Evolutionary conservation across 202 grass and related monocot genomes (phyloP).

Genomic region (Panicum virgatum): DNA sequence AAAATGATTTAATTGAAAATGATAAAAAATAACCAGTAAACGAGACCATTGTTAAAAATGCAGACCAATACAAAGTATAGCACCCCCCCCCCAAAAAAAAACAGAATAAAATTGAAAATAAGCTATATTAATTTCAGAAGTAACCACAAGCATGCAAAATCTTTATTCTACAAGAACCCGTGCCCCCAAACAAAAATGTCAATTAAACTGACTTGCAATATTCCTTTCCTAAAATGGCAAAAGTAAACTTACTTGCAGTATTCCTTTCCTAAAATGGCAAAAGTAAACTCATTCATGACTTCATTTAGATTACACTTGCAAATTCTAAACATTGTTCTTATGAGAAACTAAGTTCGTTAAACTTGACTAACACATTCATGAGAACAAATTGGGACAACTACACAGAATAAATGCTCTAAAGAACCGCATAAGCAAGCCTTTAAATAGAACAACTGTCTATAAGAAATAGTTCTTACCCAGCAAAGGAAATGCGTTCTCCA

Average conservation of each 20-base stretch:
- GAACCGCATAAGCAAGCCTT: neutral
- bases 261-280: neutral
- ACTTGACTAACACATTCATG: neutral
- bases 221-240: no score
- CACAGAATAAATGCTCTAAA: neutral
- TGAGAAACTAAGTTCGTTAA: neutral
- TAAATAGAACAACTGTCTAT: neutral
- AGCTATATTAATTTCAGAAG: neutral
- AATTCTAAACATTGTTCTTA: neutral
- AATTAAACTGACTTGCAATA: neutral
- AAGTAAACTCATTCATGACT: neutral
- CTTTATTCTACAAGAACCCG: neutral
- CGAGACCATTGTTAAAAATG: neutral
- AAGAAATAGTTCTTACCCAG: constrained; percentile 61
- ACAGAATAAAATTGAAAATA: neutral
- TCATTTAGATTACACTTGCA: neutral
- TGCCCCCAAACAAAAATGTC: neutral
- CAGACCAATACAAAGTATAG: neutral
- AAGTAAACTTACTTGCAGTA: no score
- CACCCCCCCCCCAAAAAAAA: no score
- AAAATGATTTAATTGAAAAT: constrained; percentile 10
- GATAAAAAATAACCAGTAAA: no score
- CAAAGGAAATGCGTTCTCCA: constrained; percentile 88
- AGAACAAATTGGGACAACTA: neutral
- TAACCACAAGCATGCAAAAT: neutral